Evolutionary conservation across 805 yeast species (phyloP).

Genomic region (Ogataea ganodermae): DNA sequence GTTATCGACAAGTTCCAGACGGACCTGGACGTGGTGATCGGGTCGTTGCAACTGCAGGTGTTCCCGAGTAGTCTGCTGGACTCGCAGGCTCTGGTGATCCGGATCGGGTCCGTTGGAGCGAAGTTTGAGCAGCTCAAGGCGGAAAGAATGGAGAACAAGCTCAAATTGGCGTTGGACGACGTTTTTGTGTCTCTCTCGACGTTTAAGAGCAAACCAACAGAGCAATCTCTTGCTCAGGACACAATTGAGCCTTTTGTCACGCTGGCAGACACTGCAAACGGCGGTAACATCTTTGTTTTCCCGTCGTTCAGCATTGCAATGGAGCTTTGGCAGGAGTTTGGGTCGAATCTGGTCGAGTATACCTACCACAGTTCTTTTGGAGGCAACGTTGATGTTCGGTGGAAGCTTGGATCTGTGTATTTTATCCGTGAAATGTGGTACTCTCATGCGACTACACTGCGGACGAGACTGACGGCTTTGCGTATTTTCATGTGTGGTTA

Average conservation of each 20-base stretch:
- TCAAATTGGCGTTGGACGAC: slow-evolving; percentile 63
- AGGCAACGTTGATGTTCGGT: slow-evolving; percentile 85
- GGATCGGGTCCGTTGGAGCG: slow-evolving; percentile 56
- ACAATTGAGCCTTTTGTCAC: slow-evolving; percentile 56
- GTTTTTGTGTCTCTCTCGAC: slow-evolving; percentile 68
- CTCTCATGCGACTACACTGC: slow-evolving; percentile 73
- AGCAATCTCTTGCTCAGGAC: slow-evolving; percentile 42
- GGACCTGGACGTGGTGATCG: slow-evolving; percentile 62
- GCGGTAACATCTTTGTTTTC: slow-evolving; percentile 78
- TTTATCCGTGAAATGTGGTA: slow-evolving; percentile 93
- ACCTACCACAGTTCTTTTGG: slow-evolving; percentile 74
- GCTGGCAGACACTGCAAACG: slow-evolving; percentile 60
- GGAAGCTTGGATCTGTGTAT: slow-evolving; percentile 92
- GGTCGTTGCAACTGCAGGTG: slow-evolving; percentile 58
- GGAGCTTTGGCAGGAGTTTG: slow-evolving; percentile 67
- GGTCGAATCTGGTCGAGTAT: slow-evolving; percentile 61
- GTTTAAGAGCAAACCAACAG: slow-evolving; percentile 51
- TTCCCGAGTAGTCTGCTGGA: slow-evolving; percentile 86
- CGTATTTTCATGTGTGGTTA: slow-evolving; percentile 33
- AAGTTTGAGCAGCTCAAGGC: slow-evolving; percentile 51
- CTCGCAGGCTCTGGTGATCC: slow-evolving; percentile 67
- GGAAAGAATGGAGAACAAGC: slow-evolving; percentile 50
- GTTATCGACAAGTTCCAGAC: slow-evolving; percentile 57
- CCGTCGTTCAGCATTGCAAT: slow-evolving; percentile 76
- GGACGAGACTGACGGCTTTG: slow-evolving; percentile 53